Conservation (phyloP, 495 filamentous ascomycete genomes). For the Annulohypoxylon stygium region DNA sequence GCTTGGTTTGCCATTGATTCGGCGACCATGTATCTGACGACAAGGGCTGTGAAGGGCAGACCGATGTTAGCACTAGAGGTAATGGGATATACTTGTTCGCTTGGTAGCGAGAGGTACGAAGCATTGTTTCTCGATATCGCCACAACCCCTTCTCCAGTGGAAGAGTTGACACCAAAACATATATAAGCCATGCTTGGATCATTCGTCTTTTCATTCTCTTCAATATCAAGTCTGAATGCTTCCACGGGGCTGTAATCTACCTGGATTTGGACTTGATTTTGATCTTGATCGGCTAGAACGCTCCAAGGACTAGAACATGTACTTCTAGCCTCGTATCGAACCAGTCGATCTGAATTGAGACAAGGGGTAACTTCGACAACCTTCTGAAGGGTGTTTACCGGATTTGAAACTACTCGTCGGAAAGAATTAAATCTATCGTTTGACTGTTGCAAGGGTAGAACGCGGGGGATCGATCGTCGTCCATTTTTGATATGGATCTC, state of each 20-base stretch:
- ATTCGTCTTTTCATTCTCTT: neutral
- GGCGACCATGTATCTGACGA: constrained; percentile 47
- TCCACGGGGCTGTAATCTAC: constrained; percentile 57
- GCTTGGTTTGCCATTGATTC: constrained; percentile 29
- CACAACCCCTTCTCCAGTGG: constrained; percentile 42
- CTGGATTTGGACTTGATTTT: constrained; percentile 38
- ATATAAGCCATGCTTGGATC: constrained; percentile 33
- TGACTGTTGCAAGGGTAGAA: constrained; percentile 54
- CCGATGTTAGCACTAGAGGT: neutral
- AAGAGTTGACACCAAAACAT: constrained; percentile 50
- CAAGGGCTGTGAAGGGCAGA: constrained; percentile 30
- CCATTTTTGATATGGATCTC: constrained; percentile 56
- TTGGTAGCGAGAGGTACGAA: constrained; percentile 47
- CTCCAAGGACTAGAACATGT: neutral
- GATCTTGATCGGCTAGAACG: neutral
- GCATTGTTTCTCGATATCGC: constrained; percentile 51
- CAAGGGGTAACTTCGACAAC: constrained; percentile 47
- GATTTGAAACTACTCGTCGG: constrained; percentile 52
- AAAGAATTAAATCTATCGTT: constrained; percentile 56
- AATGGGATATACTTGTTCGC: constrained; percentile 10
- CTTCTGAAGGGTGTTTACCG: constrained; percentile 49
- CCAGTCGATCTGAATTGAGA: neutral
- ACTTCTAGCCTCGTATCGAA: constrained; percentile 40
- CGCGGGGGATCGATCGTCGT: constrained; percentile 52
- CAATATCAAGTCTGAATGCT: constrained; percentile 39